Base-by-base conservation (phyloP, 108 stramenopile genomes). In the Skeletonema marinoi region DNA sequence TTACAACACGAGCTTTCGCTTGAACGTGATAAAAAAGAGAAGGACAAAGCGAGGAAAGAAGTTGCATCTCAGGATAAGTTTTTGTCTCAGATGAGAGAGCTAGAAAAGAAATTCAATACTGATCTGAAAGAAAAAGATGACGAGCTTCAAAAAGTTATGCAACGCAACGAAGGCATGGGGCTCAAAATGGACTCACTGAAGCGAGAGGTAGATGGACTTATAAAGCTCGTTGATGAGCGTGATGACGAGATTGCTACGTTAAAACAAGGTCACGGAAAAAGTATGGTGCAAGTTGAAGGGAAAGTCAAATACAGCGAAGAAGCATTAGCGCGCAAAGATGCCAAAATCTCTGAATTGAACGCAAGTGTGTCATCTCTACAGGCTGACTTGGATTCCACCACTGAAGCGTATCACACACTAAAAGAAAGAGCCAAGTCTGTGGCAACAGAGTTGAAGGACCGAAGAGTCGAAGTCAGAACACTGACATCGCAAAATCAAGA, bases 361-460 rank as follows among this genome's bases (percentile, higher is more conserved):
- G 89, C 87, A 75, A 66, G 87, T 70, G 9, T 91, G 63, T 80
- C 83, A 44, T 81, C 87, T 54, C 59, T 90, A 21, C 81, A 86
- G 64, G 32, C 81, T 32, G 88, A 90, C 25, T 60, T 89, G 29
- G 72, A 81, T 14, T 42, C 73, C 21, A 83, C 87, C 14, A 68
- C 77, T 19, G 88, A 91, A 48, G 79, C 89, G 7, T 92, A 86
- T 44, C 75, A 87, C 16, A 85, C 86, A n/a, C 79, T 93, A 42
- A 90, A 91, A 75, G 80, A 77, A 31, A 85, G 95, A 56, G 86
- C 88, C 31, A 93, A 93, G 74, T 78, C 70, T 58, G 84, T 96
- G 30, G 95, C 95, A 3, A 83, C 81, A 32, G 95, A 96, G 71
- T 73, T 96, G 70, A 93, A 92, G 67, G 95, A 92, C 66, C 84